Evolutionary conservation across 345 rosid genomes (phyloP), one percentile per base, ranked within the genome.

Genomic region (Eucalyptus cloeziana): DNA sequence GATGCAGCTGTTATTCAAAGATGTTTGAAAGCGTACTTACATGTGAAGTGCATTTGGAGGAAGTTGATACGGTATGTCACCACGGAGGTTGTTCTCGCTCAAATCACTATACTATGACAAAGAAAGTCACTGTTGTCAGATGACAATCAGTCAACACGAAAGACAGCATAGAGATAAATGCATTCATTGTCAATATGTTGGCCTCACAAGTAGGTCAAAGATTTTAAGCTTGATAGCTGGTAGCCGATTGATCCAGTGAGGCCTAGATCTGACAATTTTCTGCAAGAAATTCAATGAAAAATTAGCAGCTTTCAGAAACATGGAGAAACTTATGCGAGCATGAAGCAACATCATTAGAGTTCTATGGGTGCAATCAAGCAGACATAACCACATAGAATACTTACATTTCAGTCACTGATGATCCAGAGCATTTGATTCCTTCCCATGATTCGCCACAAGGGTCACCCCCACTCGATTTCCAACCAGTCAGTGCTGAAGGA

Each of bases 381-480:
- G 85, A 76, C 85, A 76, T 40, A 7, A 76, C 13, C 85, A 7
- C 30, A 21, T 10, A 50, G 86, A 13, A 13, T 19, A 76, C 88
- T 49, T 89, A 95, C 99, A 98, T 94, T 95, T 96, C 93, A 86
- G 96, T 95, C 86, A 98, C 95, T 76, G 96, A 91, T 11, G 97
- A 95, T 86, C 96, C 97, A 13, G 96, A 93, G 96, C 99, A 98
- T 88, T 91, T 91, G 89, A 98, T 94, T 89, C 99, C 99, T 91
- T 95, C 92, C 98, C 99, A 98, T 49, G 95, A 92, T 49, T 95
- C 96, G 9, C 94, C 97, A 90, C 99, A 97, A 89, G 99, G 99
- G 91, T 97, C 98, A 5, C 99, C 99, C 16, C 98, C 99, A 56
- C 90, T 90, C 25, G 95, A 86, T 91, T 93, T 89, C 99, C 99